phyloP scores from a whole-genome alignment of 306 rosid genomes.

The Cucumis cinereus region DNA sequence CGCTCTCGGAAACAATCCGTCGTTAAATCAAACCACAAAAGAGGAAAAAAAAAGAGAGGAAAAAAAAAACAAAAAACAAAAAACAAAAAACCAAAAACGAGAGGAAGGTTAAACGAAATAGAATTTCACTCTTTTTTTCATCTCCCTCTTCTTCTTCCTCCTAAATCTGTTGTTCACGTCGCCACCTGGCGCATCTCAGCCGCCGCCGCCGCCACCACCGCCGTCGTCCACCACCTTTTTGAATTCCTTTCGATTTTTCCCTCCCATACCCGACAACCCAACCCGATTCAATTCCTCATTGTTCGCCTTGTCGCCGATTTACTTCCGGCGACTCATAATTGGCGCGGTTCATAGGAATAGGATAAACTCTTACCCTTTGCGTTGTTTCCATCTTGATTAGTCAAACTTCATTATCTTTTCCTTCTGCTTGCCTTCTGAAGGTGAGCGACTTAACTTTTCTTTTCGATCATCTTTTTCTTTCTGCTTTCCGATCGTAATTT shows the following conservation, averaged over 20 bases:
- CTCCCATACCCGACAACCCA: slow-evolving; percentile 12
- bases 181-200: slow-evolving; percentile 29
- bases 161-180: slow-evolving; percentile 31
- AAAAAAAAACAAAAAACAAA: slow-evolving; percentile 1
- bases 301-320: slow-evolving; percentile 28
- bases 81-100: background rate
- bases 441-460: slow-evolving; percentile 26
- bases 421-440: slow-evolving; percentile 16
- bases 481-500: slow-evolving; percentile 26
- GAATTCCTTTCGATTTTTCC: background rate
- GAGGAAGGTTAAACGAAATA: slow-evolving; percentile 6
- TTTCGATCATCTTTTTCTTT: slow-evolving; percentile 19
- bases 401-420: slow-evolving; percentile 13
- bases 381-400: slow-evolving; percentile 15
- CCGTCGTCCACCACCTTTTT: background rate
- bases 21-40: slow-evolving; percentile 3
- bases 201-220: slow-evolving; percentile 16
- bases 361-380: slow-evolving; percentile 19
- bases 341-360: slow-evolving; percentile 20
- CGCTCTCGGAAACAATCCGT: slow-evolving; percentile 1
- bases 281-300: slow-evolving; percentile 11
- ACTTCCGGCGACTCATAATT: slow-evolving; percentile 29
- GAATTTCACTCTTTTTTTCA: slow-evolving; percentile 16
- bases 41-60: background rate
- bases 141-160: slow-evolving; percentile 20